Evolutionary conservation across 345 rosid species (phyloP), one percentile per base, ranked within the genome.

Genomic region (Melaleuca quinquenervia): DNA sequence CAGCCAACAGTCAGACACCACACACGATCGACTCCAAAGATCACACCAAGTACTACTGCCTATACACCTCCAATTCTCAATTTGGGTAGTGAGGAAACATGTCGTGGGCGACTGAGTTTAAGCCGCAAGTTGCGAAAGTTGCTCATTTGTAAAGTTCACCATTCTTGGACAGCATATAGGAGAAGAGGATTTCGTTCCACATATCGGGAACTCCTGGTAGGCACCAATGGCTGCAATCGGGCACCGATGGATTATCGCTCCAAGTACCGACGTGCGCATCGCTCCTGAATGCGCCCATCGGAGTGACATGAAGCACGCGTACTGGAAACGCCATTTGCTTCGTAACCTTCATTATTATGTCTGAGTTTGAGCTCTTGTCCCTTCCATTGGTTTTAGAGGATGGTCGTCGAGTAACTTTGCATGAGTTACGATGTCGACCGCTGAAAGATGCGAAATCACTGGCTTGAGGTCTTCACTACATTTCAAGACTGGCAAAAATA

Each of bases 191-290:
- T 86, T 94, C 94, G 41, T 94, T 94, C 98, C 96, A 93, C 50
- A 58, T 87, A 84, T 94, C 98, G 8, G 98, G 96, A n/a, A 95
- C 94, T 44, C 96, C 96, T 14, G 96, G 95, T 12, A 94, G 92
- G 88, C 96, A 95, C 96, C 94, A 94, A 84, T 93, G 96, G 90
- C 95, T 94, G 86, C 96, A 94, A 88, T 94, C 98, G 18, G 95
- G 92, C 56, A 95, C 94, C 4, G 88, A 89, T 2, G 93, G 94
- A 87, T 93, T 92, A 82, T 92, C 94, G 29, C 94, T 91, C 95
- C 98, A 94, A 48, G 84, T 82, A 45, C 95, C 98, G 0, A 95
- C 95, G 84, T 95, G 95, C 8, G 94, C 95, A 55, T 94, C 98
- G 14, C 92, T 88, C 84, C 96, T 91, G 87, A 82, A 93, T 53